phyloP scores from a whole-genome alignment of 2,329 filamentous ascomycete genomes.

The Chaetomium sp. region DNA sequence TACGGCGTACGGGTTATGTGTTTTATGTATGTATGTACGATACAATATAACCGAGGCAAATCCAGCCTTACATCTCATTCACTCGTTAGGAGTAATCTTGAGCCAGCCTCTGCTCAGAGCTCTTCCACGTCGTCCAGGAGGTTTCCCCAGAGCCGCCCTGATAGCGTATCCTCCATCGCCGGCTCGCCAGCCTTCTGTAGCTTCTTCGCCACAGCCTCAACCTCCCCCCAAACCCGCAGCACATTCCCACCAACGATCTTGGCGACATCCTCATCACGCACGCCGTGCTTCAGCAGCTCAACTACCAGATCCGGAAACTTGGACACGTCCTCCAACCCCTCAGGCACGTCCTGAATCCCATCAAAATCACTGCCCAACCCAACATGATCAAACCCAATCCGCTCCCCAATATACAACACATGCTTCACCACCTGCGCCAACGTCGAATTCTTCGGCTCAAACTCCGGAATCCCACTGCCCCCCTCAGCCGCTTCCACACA shows the following conservation, averaged over 20 bases:
- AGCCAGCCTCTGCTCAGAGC: not conserved
- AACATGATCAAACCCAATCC: conserved; percentile 82
- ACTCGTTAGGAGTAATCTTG: no score
- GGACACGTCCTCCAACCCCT: conserved; percentile 76
- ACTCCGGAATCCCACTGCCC: conserved; percentile 59
- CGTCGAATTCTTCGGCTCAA: conserved; percentile 62
- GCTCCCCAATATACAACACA: conserved; percentile 71
- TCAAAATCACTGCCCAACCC: conserved; percentile 89
- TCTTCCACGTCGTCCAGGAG: not conserved
- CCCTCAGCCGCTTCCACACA: conserved; percentile 55
- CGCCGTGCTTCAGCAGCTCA: conserved; percentile 64
- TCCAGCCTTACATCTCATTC: not conserved
- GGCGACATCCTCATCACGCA: conserved; percentile 65
- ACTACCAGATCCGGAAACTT: conserved; percentile 74
- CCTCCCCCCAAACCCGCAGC: conserved; percentile 75
- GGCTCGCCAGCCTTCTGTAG: conserved; percentile 54
- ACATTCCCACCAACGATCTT: conserved; percentile 77
- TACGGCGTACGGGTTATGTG: not conserved
- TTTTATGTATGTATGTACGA: conserved; percentile 12
- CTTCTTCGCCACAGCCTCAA: conserved; percentile 62
- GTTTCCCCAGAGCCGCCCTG: conserved; percentile 4
- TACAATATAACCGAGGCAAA: not conserved
- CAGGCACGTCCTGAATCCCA: conserved; percentile 60
- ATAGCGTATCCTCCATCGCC: conserved; percentile 48
- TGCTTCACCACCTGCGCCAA: conserved; percentile 73